These are phyloP conservation scores for Cynara cardunculus DNA, from an alignment of 129 eudicot species.

Conservation along the genomic window DNA sequence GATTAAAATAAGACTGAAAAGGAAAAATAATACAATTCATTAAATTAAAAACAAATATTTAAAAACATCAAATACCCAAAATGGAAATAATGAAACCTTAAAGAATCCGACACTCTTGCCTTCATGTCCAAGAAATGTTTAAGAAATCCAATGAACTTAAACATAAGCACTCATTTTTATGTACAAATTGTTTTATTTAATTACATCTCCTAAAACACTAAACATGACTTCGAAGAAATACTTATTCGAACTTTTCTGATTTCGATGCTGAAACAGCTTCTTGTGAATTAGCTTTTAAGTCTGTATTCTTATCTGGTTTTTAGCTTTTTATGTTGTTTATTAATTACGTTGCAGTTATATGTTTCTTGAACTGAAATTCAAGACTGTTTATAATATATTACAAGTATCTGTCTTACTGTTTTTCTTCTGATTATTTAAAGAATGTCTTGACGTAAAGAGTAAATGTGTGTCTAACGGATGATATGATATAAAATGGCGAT, in stretches of 20 bases:
- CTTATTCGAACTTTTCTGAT: no score
- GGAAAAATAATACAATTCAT: not conserved
- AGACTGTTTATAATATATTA: not conserved
- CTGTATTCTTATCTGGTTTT: not conserved
- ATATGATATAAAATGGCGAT: not conserved
- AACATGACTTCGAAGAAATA: not conserved
- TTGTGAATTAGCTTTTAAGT: not conserved
- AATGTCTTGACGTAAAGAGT: not conserved
- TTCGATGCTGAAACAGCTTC: not conserved
- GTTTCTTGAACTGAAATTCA: not conserved
- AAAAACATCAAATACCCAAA: not conserved
- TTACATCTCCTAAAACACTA: not conserved
- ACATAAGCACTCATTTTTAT: constrained; percentile 8
- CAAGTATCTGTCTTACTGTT: not conserved
- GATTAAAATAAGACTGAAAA: not conserved
- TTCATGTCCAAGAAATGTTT: constrained; percentile 18
- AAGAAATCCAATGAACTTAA: constrained; percentile 7
- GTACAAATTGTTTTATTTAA: constrained; percentile 14
- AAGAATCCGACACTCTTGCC: constrained; percentile 32
- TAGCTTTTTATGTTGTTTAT: not conserved
- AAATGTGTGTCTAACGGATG: not conserved
- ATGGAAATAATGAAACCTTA: not conserved
- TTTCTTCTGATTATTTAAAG: not conserved
- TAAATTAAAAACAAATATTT: not conserved
- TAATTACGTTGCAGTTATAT: not conserved